A percentile compares a stretch with the other conserved stretches of the same genome.
phyloP scores from a whole-genome alignment of 2,329 filamentous ascomycete species.

The Trichoderma atrobrunneum region DNA sequence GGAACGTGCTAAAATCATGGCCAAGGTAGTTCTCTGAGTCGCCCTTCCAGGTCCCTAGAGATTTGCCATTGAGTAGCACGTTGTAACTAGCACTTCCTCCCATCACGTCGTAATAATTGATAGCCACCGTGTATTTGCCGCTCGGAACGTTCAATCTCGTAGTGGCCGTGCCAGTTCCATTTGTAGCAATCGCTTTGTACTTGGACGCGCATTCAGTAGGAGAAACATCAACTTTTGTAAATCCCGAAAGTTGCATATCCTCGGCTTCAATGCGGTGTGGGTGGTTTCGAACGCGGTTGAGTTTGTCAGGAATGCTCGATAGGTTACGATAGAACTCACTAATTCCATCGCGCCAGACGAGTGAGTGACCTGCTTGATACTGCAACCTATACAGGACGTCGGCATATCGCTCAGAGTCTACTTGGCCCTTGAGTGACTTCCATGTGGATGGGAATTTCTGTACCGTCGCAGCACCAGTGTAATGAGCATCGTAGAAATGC shows the following conservation, averaged over 20 bases:
- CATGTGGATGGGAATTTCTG: constrained; percentile 56
- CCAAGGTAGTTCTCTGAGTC: constrained; percentile 8
- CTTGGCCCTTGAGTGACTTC: constrained; percentile 51
- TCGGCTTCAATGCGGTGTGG: constrained; percentile 68
- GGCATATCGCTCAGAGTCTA: constrained; percentile 60
- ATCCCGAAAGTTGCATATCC: constrained; percentile 59
- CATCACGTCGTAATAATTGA: constrained; percentile 65
- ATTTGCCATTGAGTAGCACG: constrained; percentile 3
- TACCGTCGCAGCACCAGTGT: constrained; percentile 56
- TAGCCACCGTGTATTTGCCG: constrained; percentile 60
- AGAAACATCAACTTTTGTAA: constrained; percentile 50
- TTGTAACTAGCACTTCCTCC: constrained; percentile 49
- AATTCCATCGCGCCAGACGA: constrained; percentile 69
- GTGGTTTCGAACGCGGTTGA: constrained; percentile 57
- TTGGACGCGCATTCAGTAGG: constrained; percentile 61
- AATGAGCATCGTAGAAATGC: constrained; percentile 64
- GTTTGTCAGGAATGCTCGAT: constrained; percentile 57
- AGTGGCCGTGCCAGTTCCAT: constrained; percentile 6
- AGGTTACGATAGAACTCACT: constrained; percentile 61
- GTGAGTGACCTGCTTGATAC: constrained; percentile 66
- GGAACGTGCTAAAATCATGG: constrained; percentile 7
- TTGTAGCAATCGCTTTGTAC: constrained; percentile 53
- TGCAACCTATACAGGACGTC: constrained; percentile 56
- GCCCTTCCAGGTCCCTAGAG: constrained; percentile 1
- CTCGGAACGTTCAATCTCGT: constrained; percentile 28